A percentile compares a stretch with the other conserved stretches of the same genome.
phyloP scores from a whole-genome alignment of 108 stramenopile species.

The Conticribra guillardii region DNA sequence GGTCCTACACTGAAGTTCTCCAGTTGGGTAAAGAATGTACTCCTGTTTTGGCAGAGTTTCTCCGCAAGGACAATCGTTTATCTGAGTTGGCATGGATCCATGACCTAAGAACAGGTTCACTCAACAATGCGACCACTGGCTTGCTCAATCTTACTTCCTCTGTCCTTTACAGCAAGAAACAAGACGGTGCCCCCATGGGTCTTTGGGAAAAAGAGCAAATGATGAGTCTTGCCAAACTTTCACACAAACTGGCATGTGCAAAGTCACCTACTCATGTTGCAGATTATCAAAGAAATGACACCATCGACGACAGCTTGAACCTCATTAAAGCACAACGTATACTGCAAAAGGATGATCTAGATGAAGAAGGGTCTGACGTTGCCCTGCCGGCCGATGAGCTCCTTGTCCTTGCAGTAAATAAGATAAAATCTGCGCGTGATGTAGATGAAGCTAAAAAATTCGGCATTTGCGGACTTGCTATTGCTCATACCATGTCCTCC shows the following conservation, averaged over 20 bases:
- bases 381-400: constrained; percentile 27
- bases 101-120: constrained; percentile 15
- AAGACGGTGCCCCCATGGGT: not conserved
- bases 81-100: constrained; percentile 38
- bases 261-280: constrained; percentile 1
- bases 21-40: constrained; percentile 46
- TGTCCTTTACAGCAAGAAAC: constrained; percentile 1
- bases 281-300: not conserved
- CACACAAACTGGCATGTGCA: constrained; percentile 23
- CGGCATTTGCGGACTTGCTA: constrained; percentile 27
- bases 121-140: constrained; percentile 18
- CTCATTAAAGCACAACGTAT: constrained; percentile 36
- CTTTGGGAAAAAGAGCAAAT: constrained; percentile 43
- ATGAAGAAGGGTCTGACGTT: constrained; percentile 4
- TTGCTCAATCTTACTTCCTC: constrained; percentile 19
- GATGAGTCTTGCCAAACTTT: constrained; percentile 43
- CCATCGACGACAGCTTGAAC: constrained; percentile 29
- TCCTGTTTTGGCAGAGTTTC: constrained; percentile 20
- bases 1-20: constrained; percentile 29
- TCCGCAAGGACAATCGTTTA: constrained; percentile 29
- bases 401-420: constrained; percentile 24
- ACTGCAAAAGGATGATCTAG: constrained; percentile 17
- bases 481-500: constrained; percentile 22
- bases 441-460: constrained; percentile 21
- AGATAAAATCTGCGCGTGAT: constrained; percentile 23